Conservation (phyloP, 1,284 basidiomycete species). For the Taiwanofungus camphoratus region DNA sequence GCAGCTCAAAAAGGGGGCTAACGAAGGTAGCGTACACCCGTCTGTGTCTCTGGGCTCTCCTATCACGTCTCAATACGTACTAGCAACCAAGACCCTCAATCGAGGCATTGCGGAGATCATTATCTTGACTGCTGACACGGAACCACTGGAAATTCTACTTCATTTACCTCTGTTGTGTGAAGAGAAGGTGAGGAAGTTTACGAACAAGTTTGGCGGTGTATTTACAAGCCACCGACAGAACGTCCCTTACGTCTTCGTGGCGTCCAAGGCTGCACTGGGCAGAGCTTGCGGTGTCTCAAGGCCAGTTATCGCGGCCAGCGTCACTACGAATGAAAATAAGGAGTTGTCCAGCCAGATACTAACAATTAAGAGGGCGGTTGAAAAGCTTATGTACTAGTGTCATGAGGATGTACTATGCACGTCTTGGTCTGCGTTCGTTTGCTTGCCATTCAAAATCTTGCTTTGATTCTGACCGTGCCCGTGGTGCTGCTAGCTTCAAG, state of each 20-base stretch:
- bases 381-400: constrained; percentile 53
- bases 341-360: constrained; percentile 90
- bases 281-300: constrained; percentile 95
- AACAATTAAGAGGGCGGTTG: constrained; percentile 85
- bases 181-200: constrained; percentile 73
- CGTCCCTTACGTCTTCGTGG: constrained; percentile 94
- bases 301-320: constrained; percentile 92
- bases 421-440: not conserved
- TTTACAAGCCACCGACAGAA: constrained; percentile 48
- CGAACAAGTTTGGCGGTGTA: not conserved
- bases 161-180: constrained; percentile 97
- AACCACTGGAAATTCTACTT: constrained; percentile 96
- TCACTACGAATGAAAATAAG: constrained; percentile 94
- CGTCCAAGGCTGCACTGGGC: constrained; percentile 91
- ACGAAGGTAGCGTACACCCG: constrained; percentile 60
- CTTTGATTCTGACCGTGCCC: too few species aligned
- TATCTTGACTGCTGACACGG: constrained; percentile 95
- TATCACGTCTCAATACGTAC: too few species aligned
- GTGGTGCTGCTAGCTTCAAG: too few species aligned
- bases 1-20: constrained; percentile 97
- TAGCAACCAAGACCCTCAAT: constrained; percentile 97
- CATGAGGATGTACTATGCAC: not conserved
- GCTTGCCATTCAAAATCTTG: too few species aligned
- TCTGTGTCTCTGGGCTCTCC: constrained; percentile 15
- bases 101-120: constrained; percentile 99